These are phyloP conservation scores for Phaseolus lunatus DNA, from an alignment of 306 rosid species.

Conservation along the genomic window DNA sequence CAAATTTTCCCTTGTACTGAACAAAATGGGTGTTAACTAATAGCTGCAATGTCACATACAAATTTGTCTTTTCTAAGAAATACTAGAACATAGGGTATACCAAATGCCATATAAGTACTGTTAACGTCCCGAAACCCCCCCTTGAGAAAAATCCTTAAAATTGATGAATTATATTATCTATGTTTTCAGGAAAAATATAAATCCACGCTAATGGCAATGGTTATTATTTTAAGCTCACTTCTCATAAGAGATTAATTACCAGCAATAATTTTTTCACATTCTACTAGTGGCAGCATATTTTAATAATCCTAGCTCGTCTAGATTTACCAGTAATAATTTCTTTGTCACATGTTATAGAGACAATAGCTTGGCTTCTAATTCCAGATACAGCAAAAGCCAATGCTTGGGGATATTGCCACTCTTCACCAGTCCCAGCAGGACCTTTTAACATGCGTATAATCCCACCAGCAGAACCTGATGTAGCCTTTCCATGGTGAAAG, in stretches of 20 bases:
- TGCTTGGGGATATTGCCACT: conserved; percentile 87
- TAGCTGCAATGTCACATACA: not conserved
- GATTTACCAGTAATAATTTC: conserved; percentile 87
- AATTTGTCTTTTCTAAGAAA: conserved; percentile 11
- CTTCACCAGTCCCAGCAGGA: conserved; percentile 72
- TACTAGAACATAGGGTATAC: conserved; percentile 8
- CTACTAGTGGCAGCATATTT: conserved; percentile 29
- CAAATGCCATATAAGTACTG: conserved; percentile 15
- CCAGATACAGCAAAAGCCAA: conserved; percentile 88
- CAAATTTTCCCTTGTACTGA: not conserved
- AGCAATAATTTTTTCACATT: conserved; percentile 10
- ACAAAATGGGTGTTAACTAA: conserved; percentile 2
- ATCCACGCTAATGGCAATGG: not conserved
- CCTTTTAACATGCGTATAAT: conserved; percentile 88
- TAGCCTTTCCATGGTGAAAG: conserved; percentile 83
- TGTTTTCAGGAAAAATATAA: conserved; percentile 3
- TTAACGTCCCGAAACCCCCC: conserved; percentile 22
- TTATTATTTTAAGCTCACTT: conserved; percentile 5
- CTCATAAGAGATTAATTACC: not conserved
- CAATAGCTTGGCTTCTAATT: conserved; percentile 83
- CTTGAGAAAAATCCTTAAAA: conserved; percentile 30
- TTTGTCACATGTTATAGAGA: conserved; percentile 81
- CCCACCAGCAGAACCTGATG: conserved; percentile 72
- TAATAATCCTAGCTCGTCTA: conserved; percentile 26
- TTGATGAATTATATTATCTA: conserved; percentile 10